Percentiles rank a stretch among this genome's conserved stretches.
These are phyloP conservation scores for Russula griseocarnosa DNA, from an alignment of 768 basidiomycete genomes.

Conservation along the genomic window DNA sequence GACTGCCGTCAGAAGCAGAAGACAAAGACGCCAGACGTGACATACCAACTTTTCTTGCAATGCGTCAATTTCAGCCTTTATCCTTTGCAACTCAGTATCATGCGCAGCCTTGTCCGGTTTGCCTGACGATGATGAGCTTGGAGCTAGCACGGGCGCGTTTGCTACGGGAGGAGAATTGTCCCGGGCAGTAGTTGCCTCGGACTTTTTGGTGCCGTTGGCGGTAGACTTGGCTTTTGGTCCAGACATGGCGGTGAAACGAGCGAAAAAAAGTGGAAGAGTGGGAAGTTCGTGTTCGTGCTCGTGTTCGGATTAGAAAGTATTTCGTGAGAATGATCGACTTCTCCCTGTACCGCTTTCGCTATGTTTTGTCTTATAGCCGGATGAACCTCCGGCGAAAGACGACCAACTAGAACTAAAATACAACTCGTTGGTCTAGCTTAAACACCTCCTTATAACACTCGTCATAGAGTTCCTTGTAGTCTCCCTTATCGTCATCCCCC, in stretches of 20 bases:
- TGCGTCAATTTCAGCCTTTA: slow-evolving; percentile 80
- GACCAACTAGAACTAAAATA: slow-evolving; percentile 30
- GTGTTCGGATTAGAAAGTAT: not conserved
- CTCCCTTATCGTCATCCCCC: slow-evolving; percentile 56
- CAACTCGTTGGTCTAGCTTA: slow-evolving; percentile 68
- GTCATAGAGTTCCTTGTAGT: slow-evolving; percentile 82
- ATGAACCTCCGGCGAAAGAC: not conserved
- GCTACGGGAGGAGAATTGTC: slow-evolving; percentile 41
- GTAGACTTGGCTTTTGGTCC: slow-evolving; percentile 54
- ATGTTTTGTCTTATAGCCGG: not conserved
- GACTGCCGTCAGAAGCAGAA: slow-evolving; percentile 17
- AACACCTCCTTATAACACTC: slow-evolving; percentile 84
- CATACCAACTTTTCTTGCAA: slow-evolving; percentile 78
- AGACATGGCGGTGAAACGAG: slow-evolving; percentile 31
- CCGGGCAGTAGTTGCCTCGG: slow-evolving; percentile 35
- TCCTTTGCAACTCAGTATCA: slow-evolving; percentile 77
- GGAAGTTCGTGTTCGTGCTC: not conserved
- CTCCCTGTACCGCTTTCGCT: not conserved
- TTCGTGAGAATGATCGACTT: slow-evolving; percentile 7
- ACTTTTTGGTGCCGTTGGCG: slow-evolving; percentile 38
- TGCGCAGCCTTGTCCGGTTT: slow-evolving; percentile 84
- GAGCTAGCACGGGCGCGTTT: slow-evolving; percentile 27
- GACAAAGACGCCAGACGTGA: slow-evolving; percentile 24
- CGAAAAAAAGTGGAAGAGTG: slow-evolving; percentile 13
- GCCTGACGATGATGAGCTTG: slow-evolving; percentile 38